Evolutionary conservation across 495 filamentous ascomycete species (phyloP).

Genomic region (Baudoinia panamericana): DNA sequence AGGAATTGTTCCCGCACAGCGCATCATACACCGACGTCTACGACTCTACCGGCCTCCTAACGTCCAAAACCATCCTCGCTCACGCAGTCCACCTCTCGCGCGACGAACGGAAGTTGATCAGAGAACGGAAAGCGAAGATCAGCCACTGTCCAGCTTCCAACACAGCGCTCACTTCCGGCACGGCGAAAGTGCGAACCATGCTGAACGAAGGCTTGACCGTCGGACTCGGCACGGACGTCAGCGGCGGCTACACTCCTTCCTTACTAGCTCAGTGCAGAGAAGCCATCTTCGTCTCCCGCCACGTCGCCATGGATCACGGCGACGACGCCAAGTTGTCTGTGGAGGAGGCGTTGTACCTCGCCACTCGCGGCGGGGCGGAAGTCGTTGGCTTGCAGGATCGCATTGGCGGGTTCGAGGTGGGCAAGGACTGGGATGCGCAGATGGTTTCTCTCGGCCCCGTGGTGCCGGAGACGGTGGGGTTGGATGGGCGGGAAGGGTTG

Average conservation of each 20-base stretch:
- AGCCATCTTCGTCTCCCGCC: conserved; percentile 58
- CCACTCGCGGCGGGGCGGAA: conserved; percentile 65
- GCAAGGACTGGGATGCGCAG: conserved; percentile 86
- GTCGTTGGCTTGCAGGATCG: conserved; percentile 56
- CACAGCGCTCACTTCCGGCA: conserved; percentile 60
- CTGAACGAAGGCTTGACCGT: conserved; percentile 63
- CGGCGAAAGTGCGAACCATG: conserved; percentile 55
- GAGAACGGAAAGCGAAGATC: conserved; percentile 46
- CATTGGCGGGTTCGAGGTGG: conserved; percentile 66
- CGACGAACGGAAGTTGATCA: conserved; percentile 50
- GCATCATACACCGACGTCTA: conserved; percentile 66
- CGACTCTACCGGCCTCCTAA: conserved; percentile 56
- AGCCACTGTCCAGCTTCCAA: conserved; percentile 83
- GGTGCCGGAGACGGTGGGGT: conserved; percentile 9
- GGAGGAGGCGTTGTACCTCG: conserved; percentile 80
- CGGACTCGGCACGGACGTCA: conserved; percentile 81
- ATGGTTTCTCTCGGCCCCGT: conserved; percentile 45
- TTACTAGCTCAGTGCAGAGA: conserved; percentile 70
- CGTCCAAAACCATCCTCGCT: conserved; percentile 63
- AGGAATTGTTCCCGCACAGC: conserved; percentile 51
- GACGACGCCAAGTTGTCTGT: conserved; percentile 50
- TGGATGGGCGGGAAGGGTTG: conserved; percentile 25
- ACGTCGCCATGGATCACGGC: conserved; percentile 43
- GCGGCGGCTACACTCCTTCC: conserved; percentile 67
- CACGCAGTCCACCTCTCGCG: conserved; percentile 67